phyloP scores from a whole-genome alignment of 2,329 filamentous ascomycete species.

The Raffaelea deltoideospora region DNA sequence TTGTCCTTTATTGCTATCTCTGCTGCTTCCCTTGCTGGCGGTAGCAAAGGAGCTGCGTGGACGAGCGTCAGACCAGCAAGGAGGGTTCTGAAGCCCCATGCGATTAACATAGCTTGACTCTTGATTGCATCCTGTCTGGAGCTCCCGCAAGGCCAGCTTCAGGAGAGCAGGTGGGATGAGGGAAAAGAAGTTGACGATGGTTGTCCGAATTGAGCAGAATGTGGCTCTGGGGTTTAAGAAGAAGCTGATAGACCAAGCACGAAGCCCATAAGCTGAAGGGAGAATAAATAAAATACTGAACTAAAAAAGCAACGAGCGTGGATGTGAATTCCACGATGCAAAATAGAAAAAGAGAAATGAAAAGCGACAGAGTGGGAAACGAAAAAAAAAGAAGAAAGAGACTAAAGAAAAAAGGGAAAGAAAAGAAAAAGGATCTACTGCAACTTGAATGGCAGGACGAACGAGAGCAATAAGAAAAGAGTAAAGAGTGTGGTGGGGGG shows the following conservation, averaged over 20 bases:
- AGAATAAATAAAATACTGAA: background rate
- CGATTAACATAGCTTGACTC: conserved; percentile 12
- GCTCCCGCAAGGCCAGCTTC: background rate
- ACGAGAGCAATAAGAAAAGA: no score
- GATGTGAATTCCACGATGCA: no score
- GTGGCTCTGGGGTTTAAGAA: background rate
- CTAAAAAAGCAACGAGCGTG: background rate
- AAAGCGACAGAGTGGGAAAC: background rate
- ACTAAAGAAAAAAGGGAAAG: background rate
- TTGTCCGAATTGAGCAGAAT: background rate
- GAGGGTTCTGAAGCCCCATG: conserved; percentile 10
- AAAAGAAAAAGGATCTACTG: background rate
- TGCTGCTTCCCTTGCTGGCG: background rate
- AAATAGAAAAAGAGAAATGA: background rate
- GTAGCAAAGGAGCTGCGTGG: conserved; percentile 1
- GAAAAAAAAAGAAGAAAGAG: background rate
- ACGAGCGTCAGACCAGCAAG: conserved; percentile 7
- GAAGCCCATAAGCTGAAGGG: background rate
- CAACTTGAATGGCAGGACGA: no score
- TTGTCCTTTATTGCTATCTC: no score
- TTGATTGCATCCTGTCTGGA: conserved; percentile 9
- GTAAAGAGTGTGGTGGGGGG: no score
- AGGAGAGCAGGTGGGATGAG: background rate
- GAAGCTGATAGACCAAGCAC: no score
- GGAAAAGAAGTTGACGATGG: background rate